A percentile compares a stretch with the other conserved stretches of the same genome.
Evolutionary conservation across 2,329 filamentous ascomycete genomes (phyloP).

Genomic region (Paramyrothecium roridum): DNA sequence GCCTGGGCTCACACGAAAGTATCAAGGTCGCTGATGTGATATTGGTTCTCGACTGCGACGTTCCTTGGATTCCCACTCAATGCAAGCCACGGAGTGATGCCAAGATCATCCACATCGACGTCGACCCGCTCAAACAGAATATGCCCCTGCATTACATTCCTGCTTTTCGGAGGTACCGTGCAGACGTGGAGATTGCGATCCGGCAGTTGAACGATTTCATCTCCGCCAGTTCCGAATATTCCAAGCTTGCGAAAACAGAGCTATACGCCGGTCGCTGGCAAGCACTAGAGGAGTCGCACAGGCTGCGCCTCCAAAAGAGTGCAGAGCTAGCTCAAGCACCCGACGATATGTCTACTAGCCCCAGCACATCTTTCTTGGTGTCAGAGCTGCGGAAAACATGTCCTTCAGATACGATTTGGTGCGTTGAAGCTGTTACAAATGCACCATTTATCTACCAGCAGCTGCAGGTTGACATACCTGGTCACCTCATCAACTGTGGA

Average conservation of each 20-base stretch:
- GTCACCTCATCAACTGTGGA: constrained; percentile 74
- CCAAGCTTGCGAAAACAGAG: constrained; percentile 49
- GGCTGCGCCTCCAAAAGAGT: constrained; percentile 15
- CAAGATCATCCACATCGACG: constrained; percentile 58
- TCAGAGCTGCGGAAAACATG: constrained; percentile 14
- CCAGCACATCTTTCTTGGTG: neutral
- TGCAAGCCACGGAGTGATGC: constrained; percentile 49
- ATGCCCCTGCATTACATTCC: constrained; percentile 71
- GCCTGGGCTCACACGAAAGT: constrained; percentile 68
- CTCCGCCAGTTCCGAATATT: neutral
- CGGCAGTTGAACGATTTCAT: constrained; percentile 50
- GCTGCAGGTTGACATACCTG: constrained; percentile 61
- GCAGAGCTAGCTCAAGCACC: constrained; percentile 14
- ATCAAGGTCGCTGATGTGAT: constrained; percentile 80
- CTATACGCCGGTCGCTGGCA: constrained; percentile 22
- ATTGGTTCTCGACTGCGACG: constrained; percentile 80
- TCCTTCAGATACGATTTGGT: constrained; percentile 57
- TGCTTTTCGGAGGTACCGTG: constrained; percentile 61
- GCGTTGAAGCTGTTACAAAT: constrained; percentile 72
- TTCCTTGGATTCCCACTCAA: constrained; percentile 83
- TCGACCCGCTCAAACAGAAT: constrained; percentile 64
- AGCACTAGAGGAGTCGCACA: neutral
- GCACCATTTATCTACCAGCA: constrained; percentile 64
- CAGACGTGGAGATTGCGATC: constrained; percentile 61
- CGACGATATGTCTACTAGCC: neutral